Conservation (phyloP, 1,284 basidiomycete genomes). For the Pulveroboletus sp. region DNA sequence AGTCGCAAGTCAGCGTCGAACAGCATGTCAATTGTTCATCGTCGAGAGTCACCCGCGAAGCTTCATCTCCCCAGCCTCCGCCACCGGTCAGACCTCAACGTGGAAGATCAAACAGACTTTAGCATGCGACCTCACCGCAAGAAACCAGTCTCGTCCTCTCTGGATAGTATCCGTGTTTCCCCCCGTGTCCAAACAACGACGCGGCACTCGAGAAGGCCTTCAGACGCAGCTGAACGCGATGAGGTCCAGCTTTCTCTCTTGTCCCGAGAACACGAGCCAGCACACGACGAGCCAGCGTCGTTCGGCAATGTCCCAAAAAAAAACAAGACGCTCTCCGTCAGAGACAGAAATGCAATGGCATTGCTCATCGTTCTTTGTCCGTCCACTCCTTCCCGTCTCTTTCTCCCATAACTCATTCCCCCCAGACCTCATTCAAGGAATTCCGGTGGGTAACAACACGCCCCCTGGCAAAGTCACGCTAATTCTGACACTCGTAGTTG, state of each 20-base stretch:
- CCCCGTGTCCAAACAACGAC: slow-evolving; percentile 58
- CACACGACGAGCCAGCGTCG: slow-evolving; percentile 39
- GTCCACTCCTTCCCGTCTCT: slow-evolving; percentile 37
- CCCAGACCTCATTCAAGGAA: slow-evolving; percentile 88
- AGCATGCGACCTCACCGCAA: slow-evolving; percentile 35
- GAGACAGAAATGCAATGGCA: slow-evolving; percentile 85
- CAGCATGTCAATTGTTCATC: slow-evolving; percentile 35
- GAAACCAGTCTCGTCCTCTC: slow-evolving; percentile 47
- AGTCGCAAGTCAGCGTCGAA: slow-evolving; percentile 13
- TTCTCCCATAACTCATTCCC: slow-evolving; percentile 22
- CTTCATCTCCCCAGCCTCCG: slow-evolving; percentile 29
- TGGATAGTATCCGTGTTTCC: slow-evolving; percentile 64
- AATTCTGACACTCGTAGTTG: slow-evolving; percentile 44
- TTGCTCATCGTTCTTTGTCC: slow-evolving; percentile 88
- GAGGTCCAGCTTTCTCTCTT: slow-evolving; percentile 68
- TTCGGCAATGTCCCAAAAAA: slow-evolving; percentile 30
- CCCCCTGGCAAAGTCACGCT: slow-evolving; percentile 14
- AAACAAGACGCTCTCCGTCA: slow-evolving; percentile 58
- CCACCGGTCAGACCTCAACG: slow-evolving; percentile 33
- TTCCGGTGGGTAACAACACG: slow-evolving; percentile 75
- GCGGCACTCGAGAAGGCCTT: slow-evolving; percentile 35
- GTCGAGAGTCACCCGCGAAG: slow-evolving; percentile 32
- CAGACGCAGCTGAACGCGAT: slow-evolving; percentile 45
- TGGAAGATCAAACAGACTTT: slow-evolving; percentile 36
- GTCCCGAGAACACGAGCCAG: slow-evolving; percentile 53